Evolutionary conservation across 208 protist genomes (phyloP), one percentile per base, ranked within the genome.

Genomic region (Porcisia hertigi): DNA sequence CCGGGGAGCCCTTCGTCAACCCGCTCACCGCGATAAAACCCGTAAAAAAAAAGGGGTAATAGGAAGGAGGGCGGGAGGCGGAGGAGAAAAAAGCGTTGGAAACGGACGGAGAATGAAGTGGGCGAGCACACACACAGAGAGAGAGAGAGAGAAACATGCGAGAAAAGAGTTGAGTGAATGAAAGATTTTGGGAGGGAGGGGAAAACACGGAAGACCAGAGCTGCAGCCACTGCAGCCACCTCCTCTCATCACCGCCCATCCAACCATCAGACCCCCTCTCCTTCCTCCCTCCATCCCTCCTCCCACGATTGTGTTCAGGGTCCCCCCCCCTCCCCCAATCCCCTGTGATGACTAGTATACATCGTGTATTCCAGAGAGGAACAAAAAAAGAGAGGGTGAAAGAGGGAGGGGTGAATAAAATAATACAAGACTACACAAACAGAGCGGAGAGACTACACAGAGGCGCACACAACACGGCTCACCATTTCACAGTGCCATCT

Each of bases 361-460:
- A 70, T 70, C n/a, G 47, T 70, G 39, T 67, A 62, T 70, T 69
- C 55, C 60, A 58, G 18, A 53, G 25, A 25, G 39, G n/a, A 36
- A 70, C 9, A 53, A 69, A 57, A 3, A 62, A 6, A 52, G 65
- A 12, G 54, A 45, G 36, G n/a, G 20, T 2, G n/a, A 39, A 69
- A 5, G 43, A 11, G 52, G 60, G 18, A 39, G 18, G 60, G 60
- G 25, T n/a, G 7, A 59, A 34, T 12, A 34, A 25, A 63, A 3
- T 0, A 6, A 20, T 14, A 39, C 60, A 65, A 34, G 9, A 16
- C 16, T 12, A 23, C 60, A 41, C 34, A 45, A 65, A 45, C 36
- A 30, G 18, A 23, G 3, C 58, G 12, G 23, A 62, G n/a, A 3
- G 3, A 36, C 58, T 12, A 14, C 47, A 52, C 47, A 5, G 47